Evolutionary conservation across 306 rosid genomes (phyloP).

Genomic region (Malus sylvestris): DNA sequence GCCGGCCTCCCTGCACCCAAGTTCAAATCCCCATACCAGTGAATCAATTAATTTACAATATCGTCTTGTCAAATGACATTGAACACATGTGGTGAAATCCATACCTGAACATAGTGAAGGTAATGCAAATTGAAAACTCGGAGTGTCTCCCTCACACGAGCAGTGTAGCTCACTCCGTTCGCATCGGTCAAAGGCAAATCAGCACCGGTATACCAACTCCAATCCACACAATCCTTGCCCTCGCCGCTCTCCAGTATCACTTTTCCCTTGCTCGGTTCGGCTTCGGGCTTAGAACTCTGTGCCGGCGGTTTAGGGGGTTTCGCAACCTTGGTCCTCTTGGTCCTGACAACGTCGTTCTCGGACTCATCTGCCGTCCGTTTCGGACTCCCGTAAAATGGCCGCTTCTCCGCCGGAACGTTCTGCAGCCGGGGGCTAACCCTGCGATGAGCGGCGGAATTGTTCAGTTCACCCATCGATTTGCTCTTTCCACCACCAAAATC

Average conservation of each 20-base stretch:
- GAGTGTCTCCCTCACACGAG: conserved; percentile 22
- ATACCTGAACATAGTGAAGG: conserved; percentile 29
- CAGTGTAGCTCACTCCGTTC: not conserved
- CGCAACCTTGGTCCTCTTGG: conserved; percentile 8
- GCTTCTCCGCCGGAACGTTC: conserved; percentile 13
- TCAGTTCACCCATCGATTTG: not conserved
- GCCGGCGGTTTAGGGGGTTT: not conserved
- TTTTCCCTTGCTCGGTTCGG: not conserved
- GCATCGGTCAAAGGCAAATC: conserved; percentile 3
- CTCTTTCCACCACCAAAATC: not conserved
- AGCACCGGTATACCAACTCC: not conserved
- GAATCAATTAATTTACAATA: not conserved
- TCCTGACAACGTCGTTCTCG: not conserved
- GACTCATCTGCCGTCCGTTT: not conserved
- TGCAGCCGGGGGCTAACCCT: conserved; percentile 21
- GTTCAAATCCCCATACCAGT: not conserved
- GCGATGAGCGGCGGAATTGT: not conserved
- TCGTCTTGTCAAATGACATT: not conserved
- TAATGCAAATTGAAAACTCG: conserved; percentile 19
- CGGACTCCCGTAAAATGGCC: conserved; percentile 15
- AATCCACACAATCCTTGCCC: not conserved
- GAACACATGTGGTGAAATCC: not conserved
- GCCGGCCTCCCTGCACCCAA: not conserved
- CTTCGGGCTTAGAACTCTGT: not conserved
- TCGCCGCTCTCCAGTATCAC: not conserved